Evolutionary conservation across 2,329 filamentous ascomycete genomes (phyloP).

Genomic region (Acarospora socialis): DNA sequence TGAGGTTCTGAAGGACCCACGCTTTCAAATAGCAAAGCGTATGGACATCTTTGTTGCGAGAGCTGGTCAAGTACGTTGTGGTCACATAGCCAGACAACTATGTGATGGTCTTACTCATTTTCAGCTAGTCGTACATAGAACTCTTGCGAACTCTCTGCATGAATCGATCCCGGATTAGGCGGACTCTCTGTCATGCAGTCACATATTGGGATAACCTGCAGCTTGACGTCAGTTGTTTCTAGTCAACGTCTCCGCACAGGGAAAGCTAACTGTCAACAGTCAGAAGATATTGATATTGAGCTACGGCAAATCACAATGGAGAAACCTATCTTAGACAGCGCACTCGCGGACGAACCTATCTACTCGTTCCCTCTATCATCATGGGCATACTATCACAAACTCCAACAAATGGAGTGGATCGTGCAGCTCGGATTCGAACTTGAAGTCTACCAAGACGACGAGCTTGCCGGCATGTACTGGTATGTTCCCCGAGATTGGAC

Average conservation of each 20-base stretch:
- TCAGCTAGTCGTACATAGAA: constrained; percentile 71
- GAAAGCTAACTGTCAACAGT: too few species aligned
- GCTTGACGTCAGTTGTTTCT: constrained; percentile 42
- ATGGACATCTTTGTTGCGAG: constrained; percentile 56
- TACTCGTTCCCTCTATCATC: constrained; percentile 64
- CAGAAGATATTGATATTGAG: constrained; percentile 57
- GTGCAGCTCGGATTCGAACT: constrained; percentile 90
- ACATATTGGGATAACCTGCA: constrained; percentile 75
- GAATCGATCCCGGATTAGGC: constrained; percentile 77
- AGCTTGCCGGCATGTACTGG: constrained; percentile 82
- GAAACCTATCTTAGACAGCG: constrained; percentile 39
- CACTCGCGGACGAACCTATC: constrained; percentile 37
- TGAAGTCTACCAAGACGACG: constrained; percentile 73
- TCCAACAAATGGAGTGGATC: constrained; percentile 75
- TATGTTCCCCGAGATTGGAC: constrained; percentile 20
- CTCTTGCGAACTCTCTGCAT: constrained; percentile 74
- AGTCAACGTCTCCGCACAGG: constrained; percentile 2
- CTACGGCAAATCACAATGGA: constrained; percentile 50
- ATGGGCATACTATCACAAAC: constrained; percentile 82
- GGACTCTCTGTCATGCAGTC: constrained; percentile 74
- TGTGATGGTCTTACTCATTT: too few species aligned
- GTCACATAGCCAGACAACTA: not conserved
- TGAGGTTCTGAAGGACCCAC: constrained; percentile 58
- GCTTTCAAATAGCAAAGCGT: constrained; percentile 55
- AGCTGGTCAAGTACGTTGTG: constrained; percentile 29